Base-by-base conservation (phyloP, 202 grass and related monocot genomes). In the Hordeum pubiflorum region DNA sequence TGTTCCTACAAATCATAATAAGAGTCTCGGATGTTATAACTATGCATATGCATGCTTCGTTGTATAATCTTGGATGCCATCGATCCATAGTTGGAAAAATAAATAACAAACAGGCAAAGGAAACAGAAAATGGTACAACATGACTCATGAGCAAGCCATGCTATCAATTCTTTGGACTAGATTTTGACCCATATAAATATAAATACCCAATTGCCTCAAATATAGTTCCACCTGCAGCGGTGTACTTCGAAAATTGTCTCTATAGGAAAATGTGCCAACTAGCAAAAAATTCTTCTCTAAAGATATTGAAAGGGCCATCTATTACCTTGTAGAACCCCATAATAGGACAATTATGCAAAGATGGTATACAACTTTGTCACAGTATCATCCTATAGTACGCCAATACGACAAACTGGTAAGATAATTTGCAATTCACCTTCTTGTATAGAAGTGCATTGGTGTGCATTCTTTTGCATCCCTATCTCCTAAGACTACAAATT, bases 1-100 rank as follows among this genome's bases (percentile, higher is more conserved):
- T 79, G 81, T 93, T 93, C 92, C 92, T 98, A 81, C 40, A 76
- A 29, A 24, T 33, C 73, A 79, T 55, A 60, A 69, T 61, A 43
- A 23, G 52, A 84, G 14, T 36, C 11, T 82, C 11, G 57, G 7
- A 41, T 32, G 26, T 88, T 46, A 74, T 3, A 56, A 79, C 52
- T 70, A 18, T 3, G 22, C 18, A 40, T 82, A 18, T 7, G 21
- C n/a, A 4, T 43, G 11, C n/a, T 36, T 70, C 23, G 34, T 26
- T 63, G 26, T 80, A 72, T 13, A 72, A 37, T 77, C 22, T 61
- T 58, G 29, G 62, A 75, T 56, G 43, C 3, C 36, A 77, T 58
- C 14, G 4, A 27, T 57, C 26, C 6, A 75, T 32, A 84, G 52
- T 39, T 75, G 39, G 20, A 52, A 75, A 76, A 79, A 68, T 43